Evolutionary conservation across 1,139 yeast genomes (phyloP).

Genomic region (Kurtzmaniella natalensis): DNA sequence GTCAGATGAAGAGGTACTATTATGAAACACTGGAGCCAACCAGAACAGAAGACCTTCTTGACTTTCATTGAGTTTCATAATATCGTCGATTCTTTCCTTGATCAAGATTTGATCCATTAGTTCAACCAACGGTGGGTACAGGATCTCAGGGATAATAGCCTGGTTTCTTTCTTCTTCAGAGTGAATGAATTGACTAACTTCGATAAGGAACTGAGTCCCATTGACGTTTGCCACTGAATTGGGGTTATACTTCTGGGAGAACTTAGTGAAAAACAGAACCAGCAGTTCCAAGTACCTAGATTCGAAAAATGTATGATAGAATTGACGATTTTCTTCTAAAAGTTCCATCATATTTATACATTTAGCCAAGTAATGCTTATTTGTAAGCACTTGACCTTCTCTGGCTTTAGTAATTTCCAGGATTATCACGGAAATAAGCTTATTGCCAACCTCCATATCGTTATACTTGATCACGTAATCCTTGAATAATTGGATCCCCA

Average conservation of each 20-base stretch:
- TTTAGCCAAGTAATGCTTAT: constrained; percentile 53
- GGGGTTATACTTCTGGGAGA: constrained; percentile 35
- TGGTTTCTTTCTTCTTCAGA: constrained; percentile 58
- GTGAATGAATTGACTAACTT: constrained; percentile 43
- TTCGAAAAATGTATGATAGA: constrained; percentile 64
- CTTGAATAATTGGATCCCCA: constrained; percentile 62
- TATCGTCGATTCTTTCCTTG: constrained; percentile 49
- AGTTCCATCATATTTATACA: constrained; percentile 68
- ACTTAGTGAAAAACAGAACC: constrained; percentile 47
- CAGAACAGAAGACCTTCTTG: constrained; percentile 56
- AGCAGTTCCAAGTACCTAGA: constrained; percentile 57
- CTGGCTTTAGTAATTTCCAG: constrained; percentile 58
- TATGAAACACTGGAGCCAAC: constrained; percentile 35
- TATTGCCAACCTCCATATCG: constrained; percentile 47
- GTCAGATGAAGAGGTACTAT: background rate
- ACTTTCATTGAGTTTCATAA: constrained; percentile 41
- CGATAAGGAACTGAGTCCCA: constrained; percentile 55
- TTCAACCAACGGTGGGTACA: constrained; percentile 50
- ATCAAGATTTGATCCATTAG: constrained; percentile 63
- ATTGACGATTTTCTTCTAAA: constrained; percentile 38
- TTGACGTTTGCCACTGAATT: constrained; percentile 27
- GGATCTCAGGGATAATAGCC: constrained; percentile 50
- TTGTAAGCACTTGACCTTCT: constrained; percentile 54
- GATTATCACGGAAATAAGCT: constrained; percentile 47
- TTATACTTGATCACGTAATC: constrained; percentile 38